phyloP scores from a whole-genome alignment of 2,329 filamentous ascomycete genomes.

The Talaromyces islandicus region DNA sequence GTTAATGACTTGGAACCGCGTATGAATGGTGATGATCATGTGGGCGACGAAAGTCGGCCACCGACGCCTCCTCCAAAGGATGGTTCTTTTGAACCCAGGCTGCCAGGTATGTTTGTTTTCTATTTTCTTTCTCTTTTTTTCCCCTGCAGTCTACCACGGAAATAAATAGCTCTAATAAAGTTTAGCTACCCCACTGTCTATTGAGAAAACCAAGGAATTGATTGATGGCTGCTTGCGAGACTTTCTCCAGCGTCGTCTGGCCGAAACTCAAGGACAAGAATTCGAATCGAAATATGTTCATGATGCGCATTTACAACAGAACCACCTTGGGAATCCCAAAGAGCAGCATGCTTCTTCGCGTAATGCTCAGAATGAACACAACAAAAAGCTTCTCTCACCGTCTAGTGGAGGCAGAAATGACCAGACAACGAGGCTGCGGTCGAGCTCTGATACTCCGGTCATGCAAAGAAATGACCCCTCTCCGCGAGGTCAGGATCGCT shows the following conservation, averaged over 20 bases:
- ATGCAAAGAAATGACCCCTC: slow-evolving; percentile 16
- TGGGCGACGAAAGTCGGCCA: slow-evolving; percentile 13
- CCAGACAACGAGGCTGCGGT: slow-evolving; percentile 17
- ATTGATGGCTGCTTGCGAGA: slow-evolving; percentile 49
- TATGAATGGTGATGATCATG: slow-evolving; percentile 12
- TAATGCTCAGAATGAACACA: neutral
- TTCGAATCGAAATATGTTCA: neutral
- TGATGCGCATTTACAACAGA: neutral
- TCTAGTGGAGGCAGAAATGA: slow-evolving; percentile 13
- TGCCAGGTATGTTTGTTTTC: slow-evolving; percentile 20
- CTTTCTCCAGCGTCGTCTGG: slow-evolving; percentile 42
- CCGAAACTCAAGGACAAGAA: slow-evolving; percentile 13
- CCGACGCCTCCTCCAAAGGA: slow-evolving; percentile 14
- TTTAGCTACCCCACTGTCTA: slow-evolving; percentile 47
- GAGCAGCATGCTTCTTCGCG: neutral
- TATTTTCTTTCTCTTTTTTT: no score
- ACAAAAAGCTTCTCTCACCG: slow-evolving; percentile 3
- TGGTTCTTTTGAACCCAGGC: slow-evolving; percentile 9
- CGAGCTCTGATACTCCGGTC: slow-evolving; percentile 24
- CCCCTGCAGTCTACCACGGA: neutral
- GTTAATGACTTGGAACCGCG: slow-evolving; percentile 68
- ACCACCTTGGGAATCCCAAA: neutral
- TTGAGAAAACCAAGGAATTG: slow-evolving; percentile 55
- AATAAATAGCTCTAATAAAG: slow-evolving; percentile 6
- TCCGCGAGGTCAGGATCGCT: slow-evolving; percentile 14